Evolutionary conservation across 2,329 filamentous ascomycete species (phyloP), one percentile per base, ranked within the genome.

Genomic region (Raffaelea ambrosiae): DNA sequence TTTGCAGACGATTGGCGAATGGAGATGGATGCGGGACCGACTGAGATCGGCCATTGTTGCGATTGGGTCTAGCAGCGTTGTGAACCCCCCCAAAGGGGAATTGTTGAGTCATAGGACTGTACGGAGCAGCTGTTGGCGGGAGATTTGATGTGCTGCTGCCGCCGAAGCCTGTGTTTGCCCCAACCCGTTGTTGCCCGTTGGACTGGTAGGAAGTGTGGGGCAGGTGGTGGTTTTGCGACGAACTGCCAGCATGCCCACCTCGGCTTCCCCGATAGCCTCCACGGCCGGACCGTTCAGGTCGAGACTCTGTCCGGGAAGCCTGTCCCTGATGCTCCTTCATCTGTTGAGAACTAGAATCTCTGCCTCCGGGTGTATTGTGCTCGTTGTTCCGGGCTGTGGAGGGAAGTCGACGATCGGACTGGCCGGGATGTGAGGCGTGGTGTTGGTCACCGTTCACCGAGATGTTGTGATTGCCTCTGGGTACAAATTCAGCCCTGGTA

Each of bases 211-310:
- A 58, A 59, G 61, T 51, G 62, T 69, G 47, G 54, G 46, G 23
- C 16, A 49, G 53, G 53, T 52, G 46, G 18, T 66, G 66, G 16
- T 59, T 57, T 56, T 59, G 65, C 51, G 55, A 55, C 35, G 41
- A 52, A 44, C 40, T 53, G 44, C 57, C 56, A 49, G 66, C 66
- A 51, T 74, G 71, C 18, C 63, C 65, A 35, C 71, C 72, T 42
- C 73, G 71, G 41, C 66, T 65, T 38, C 67, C 63, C 35, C 72
- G 68, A 50, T 63, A 73, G 21, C 66, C 65, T 19, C 71, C 71
- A 33, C 72, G 70, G 19, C 66, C 65, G 46, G 56, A 46, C 3
- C 61, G 59, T 18, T 62, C 59, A 22, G 53, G 64, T 59, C 54
- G 72, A 60, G 53, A 61, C 52, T 58, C 72, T 61, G 47, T 59